These are phyloP conservation scores for Primulina tabacum DNA, from an alignment of 257 asterid species.

Conservation along the genomic window DNA sequence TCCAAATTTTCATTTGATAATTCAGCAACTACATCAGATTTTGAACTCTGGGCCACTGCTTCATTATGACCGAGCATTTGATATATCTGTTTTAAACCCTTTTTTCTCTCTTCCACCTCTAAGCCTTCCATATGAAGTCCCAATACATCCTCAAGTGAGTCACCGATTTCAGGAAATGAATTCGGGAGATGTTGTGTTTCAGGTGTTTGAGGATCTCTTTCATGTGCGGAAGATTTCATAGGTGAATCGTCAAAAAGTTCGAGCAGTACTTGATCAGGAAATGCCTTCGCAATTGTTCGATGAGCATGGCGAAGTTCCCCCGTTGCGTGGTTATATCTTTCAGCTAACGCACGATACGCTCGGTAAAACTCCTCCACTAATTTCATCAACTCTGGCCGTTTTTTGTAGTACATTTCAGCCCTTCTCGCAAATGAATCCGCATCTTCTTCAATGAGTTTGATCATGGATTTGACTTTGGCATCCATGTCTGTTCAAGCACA, in stretches of 20 bases:
- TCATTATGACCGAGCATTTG: slow-evolving; percentile 52
- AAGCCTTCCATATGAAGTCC: slow-evolving; percentile 28
- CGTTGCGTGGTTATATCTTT: slow-evolving; percentile 76
- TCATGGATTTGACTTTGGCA: slow-evolving; percentile 78
- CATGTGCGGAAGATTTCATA: slow-evolving; percentile 37
- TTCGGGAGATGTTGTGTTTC: slow-evolving; percentile 36
- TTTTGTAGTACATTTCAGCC: slow-evolving; percentile 95
- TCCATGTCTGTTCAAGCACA: slow-evolving; percentile 75
- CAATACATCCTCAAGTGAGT: slow-evolving; percentile 24
- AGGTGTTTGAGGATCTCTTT: slow-evolving; percentile 47
- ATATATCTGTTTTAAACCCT: slow-evolving; percentile 53
- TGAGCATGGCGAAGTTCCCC: slow-evolving; percentile 94
- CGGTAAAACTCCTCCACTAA: slow-evolving; percentile 91
- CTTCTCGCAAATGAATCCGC: slow-evolving; percentile 93
- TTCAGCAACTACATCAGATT: slow-evolving; percentile 32
- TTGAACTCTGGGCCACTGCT: slow-evolving; percentile 21
- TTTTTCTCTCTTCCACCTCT: slow-evolving; percentile 29
- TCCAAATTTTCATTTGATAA: slow-evolving; percentile 37
- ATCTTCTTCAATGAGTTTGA: slow-evolving; percentile 92
- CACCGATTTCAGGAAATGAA: slow-evolving; percentile 38
- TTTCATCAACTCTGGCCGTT: slow-evolving; percentile 91
- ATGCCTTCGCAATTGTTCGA: slow-evolving; percentile 65
- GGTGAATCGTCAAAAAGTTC: slow-evolving; percentile 58
- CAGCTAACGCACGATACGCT: slow-evolving; percentile 93
- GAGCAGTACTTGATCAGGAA: slow-evolving; percentile 75